Base-by-base conservation (phyloP, 1,139 yeast species). In the Saccharomyces hybrid region DNA sequence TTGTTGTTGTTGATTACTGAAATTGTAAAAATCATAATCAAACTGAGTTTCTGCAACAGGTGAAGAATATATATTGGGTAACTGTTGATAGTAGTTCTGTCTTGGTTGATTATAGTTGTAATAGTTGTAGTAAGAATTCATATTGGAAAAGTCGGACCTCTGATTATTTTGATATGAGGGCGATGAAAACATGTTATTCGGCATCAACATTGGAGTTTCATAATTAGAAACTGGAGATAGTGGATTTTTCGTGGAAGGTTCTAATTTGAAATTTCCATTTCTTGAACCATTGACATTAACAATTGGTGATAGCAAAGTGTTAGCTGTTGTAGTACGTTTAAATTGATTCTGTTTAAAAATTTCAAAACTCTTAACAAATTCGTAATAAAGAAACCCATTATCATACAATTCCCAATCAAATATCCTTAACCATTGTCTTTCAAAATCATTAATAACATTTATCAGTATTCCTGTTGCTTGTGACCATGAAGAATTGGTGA, bases 401-500 rank as follows among this genome's bases (percentile, higher is more conserved):
- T 64, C 68, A 51, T 61, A 67, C 48, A 73, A 59, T 57, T 66
- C 71, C 74, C 75, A 73, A 27, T 71, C 64, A 47, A 73, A 63
- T 23, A 62, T 52, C 2, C 58, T 54, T 42, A 93, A 77, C 97
- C 98, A 93, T 51, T 74, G 76, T 56, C 80, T 79, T 73, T 93
- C 99, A 59, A 81, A 75, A 26, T 71, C 67, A 64, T 91, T 89
- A 58, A 93, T 76, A 44, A 77, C 73, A 2, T 65, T 64, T 53
- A 88, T 76, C 14, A 81, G 73, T 59, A 93, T 78, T 27, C 96
- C 96, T 13, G 97, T 88, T 25, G 97, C 98, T 55, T 90, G 93
- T 49, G 90, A 80, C 99, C 99, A 93, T 8, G 96, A 89, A 66
- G 84, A 84, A 73, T 91, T 93, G 57, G 96, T 90, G 67, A 93